phyloP scores from a whole-genome alignment of 495 filamentous ascomycete species.

The Hypoxylon fragiforme region DNA sequence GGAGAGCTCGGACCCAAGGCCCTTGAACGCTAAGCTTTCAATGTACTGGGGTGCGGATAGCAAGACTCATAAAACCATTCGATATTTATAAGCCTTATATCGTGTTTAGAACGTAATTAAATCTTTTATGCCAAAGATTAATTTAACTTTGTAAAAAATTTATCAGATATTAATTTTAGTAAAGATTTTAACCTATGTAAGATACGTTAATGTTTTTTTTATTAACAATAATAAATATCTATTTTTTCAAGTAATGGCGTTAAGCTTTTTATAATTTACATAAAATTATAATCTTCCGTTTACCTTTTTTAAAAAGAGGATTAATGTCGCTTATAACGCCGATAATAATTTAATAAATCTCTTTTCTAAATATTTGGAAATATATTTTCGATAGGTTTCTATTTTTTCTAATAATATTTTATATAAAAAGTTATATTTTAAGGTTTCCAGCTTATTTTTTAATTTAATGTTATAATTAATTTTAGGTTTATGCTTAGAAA shows the following conservation, averaged over 20 bases:
- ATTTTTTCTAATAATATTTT: too few relatives aligned
- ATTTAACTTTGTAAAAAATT: not conserved
- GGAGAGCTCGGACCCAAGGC: too few relatives aligned
- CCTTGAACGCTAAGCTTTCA: too few relatives aligned
- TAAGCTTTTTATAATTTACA: not conserved
- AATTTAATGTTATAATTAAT: too few relatives aligned
- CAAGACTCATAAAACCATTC: too few relatives aligned
- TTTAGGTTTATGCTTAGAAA: too few relatives aligned
- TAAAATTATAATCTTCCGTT: not conserved
- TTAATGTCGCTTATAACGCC: not conserved
- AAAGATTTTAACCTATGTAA: not conserved
- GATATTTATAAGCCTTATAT: not conserved
- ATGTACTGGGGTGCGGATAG: too few relatives aligned
- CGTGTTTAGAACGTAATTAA: not conserved
- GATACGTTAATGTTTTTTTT: not conserved
- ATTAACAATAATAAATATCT: not conserved
- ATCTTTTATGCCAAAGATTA: not conserved
- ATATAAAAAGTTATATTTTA: too few relatives aligned
- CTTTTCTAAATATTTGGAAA: not conserved
- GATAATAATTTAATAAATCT: not conserved
- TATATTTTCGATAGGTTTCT: not conserved
- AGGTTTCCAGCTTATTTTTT: too few relatives aligned
- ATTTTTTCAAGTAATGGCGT: not conserved
- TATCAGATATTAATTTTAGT: not conserved
- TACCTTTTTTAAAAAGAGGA: not conserved